These are phyloP conservation scores for Atalantia buxifolia DNA, from an alignment of 345 rosid species.

Conservation along the genomic window DNA sequence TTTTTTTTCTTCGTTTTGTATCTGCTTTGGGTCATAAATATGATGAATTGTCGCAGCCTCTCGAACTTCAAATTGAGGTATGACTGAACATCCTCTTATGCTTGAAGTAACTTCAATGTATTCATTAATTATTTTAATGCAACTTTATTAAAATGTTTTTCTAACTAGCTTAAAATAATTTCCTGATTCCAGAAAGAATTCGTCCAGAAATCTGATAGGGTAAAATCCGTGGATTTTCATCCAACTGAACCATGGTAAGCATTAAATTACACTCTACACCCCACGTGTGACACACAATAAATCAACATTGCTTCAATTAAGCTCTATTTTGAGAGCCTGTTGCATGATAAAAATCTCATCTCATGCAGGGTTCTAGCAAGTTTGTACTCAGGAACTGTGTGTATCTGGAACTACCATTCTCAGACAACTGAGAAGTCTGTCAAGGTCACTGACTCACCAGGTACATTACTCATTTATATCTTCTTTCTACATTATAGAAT, in stretches of 20 bases:
- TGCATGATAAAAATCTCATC: not conserved
- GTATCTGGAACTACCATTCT: slow-evolving; percentile 78
- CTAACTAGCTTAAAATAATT: slow-evolving; percentile 15
- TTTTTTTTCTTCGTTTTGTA: not conserved
- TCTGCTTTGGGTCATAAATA: not conserved
- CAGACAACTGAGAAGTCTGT: slow-evolving; percentile 91
- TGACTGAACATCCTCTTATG: not conserved
- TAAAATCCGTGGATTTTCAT: slow-evolving; percentile 68
- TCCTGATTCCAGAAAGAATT: slow-evolving; percentile 48
- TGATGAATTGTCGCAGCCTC: slow-evolving; percentile 32
- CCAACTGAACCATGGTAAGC: slow-evolving; percentile 70
- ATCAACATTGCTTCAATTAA: not conserved
- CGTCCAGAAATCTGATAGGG: slow-evolving; percentile 58
- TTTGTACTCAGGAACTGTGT: slow-evolving; percentile 66
- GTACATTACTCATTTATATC: slow-evolving; percentile 30
- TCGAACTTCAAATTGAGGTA: slow-evolving; percentile 50
- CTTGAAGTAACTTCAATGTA: not conserved
- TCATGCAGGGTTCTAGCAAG: slow-evolving; percentile 60
- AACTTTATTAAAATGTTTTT: slow-evolving; percentile 1
- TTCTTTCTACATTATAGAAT: not conserved
- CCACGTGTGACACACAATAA: not conserved
- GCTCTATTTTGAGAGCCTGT: not conserved
- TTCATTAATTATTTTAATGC: not conserved
- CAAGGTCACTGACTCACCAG: slow-evolving; percentile 88
- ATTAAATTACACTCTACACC: not conserved